These are phyloP conservation scores for Aphelidium insulamus DNA, from an alignment of 371 early-diverging fungal genomes.

Conservation along the genomic window DNA sequence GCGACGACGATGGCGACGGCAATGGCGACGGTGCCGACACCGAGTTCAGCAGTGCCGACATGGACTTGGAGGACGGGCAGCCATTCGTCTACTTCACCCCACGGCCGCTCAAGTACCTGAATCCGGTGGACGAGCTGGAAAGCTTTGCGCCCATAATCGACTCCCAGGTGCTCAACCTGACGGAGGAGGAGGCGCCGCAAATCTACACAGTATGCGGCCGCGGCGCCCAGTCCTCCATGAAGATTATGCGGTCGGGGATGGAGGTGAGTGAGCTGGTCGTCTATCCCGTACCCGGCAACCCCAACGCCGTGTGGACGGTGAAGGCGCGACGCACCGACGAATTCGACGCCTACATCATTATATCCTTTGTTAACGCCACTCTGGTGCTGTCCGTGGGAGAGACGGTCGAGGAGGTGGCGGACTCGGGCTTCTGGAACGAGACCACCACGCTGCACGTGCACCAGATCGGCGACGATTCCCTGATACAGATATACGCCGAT, in stretches of 20 bases:
- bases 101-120: slow-evolving; percentile 53
- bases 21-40: no score
- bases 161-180: slow-evolving; percentile 51
- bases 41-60: slow-evolving; percentile 46
- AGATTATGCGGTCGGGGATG: slow-evolving; percentile 75
- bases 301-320: slow-evolving; percentile 85
- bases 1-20: slow-evolving; percentile 61
- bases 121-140: slow-evolving; percentile 71
- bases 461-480: slow-evolving; percentile 60
- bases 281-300: slow-evolving; percentile 76
- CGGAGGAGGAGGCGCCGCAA: slow-evolving; percentile 81
- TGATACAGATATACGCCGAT: slow-evolving; percentile 73
- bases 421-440: slow-evolving; percentile 58
- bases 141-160: slow-evolving; percentile 55
- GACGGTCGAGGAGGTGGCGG: slow-evolving; percentile 79
- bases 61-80: slow-evolving; percentile 24
- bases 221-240: slow-evolving; percentile 53
- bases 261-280: slow-evolving; percentile 79
- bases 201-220: slow-evolving; percentile 73
- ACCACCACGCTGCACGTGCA: slow-evolving; percentile 65
- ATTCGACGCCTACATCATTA: slow-evolving; percentile 67
- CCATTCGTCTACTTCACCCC: slow-evolving; percentile 49
- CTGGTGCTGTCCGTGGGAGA: slow-evolving; percentile 81
- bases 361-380: slow-evolving; percentile 80
- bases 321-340: slow-evolving; percentile 25